phyloP scores from a whole-genome alignment of 768 basidiomycete species.

The Agaricus bisporus region DNA sequence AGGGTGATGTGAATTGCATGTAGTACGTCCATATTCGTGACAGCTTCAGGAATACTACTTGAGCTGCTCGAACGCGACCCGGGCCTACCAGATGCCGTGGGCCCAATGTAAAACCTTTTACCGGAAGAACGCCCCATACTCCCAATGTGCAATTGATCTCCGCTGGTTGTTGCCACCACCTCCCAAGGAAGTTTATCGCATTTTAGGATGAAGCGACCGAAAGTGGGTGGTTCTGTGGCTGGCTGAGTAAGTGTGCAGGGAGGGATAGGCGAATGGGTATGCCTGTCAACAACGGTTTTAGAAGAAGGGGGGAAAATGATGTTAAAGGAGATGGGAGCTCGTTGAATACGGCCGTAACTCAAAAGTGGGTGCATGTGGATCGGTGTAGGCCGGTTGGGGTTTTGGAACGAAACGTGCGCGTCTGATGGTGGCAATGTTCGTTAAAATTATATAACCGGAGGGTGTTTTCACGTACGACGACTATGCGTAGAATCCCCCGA shows the following conservation, averaged over 20 bases:
- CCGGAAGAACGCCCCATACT: not conserved
- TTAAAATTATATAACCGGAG: not conserved
- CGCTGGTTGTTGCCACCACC: slow-evolving; percentile 33
- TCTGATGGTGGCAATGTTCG: slow-evolving; percentile 13
- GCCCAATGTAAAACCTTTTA: slow-evolving; percentile 13
- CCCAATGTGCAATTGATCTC: slow-evolving; percentile 10
- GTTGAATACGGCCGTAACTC: slow-evolving; percentile 47
- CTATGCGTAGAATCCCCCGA: slow-evolving; percentile 24
- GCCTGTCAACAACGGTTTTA: slow-evolving; percentile 50
- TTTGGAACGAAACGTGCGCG: slow-evolving; percentile 27
- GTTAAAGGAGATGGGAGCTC: slow-evolving; percentile 60
- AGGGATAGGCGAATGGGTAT: slow-evolving; percentile 48
- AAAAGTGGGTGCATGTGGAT: slow-evolving; percentile 62
- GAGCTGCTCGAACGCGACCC: not conserved
- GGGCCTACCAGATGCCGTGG: slow-evolving; percentile 5
- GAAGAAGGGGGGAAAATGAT: slow-evolving; percentile 50
- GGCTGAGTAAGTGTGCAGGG: slow-evolving; percentile 52
- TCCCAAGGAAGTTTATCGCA: slow-evolving; percentile 60
- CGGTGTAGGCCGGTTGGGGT: slow-evolving; percentile 27
- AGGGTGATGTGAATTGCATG: slow-evolving; percentile 54
- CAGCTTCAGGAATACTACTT: not conserved
- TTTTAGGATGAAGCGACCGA: slow-evolving; percentile 38
- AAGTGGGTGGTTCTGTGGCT: slow-evolving; percentile 57
- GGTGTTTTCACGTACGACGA: slow-evolving; percentile 29
- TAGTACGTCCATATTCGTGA: slow-evolving; percentile 63